Evolutionary conservation across 139 green algal genomes (phyloP).

Genomic region (Pseudopediastrum boryanum): DNA sequence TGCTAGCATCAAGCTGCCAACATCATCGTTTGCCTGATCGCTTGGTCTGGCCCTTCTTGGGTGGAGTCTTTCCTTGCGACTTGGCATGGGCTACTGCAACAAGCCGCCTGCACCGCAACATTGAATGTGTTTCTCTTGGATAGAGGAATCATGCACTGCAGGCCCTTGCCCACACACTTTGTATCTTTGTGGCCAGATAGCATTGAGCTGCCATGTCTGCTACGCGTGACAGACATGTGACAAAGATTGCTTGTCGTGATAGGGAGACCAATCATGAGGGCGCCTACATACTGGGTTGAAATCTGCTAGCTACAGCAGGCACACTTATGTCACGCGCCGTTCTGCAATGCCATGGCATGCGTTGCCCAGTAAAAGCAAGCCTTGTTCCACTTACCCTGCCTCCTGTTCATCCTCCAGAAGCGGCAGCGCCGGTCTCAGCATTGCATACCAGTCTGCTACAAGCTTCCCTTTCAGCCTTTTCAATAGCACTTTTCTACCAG

Average conservation of each 20-base stretch:
- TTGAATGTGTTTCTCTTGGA: background rate
- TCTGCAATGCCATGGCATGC: no score
- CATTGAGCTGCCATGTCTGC: background rate
- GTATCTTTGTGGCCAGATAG: background rate
- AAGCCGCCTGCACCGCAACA: background rate
- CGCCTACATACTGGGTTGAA: background rate
- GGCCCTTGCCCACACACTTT: background rate
- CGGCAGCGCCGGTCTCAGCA: constrained; percentile 3
- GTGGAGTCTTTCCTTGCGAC: constrained; percentile 15
- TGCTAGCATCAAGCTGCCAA: no score
- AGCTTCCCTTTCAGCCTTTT: constrained; percentile 6
- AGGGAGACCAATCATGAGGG: background rate
- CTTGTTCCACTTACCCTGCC: constrained; percentile 20
- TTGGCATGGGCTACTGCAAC: background rate
- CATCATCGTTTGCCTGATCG: constrained; percentile 13
- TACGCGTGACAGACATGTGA: background rate
- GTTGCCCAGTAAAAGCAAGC: background rate
- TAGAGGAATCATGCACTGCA: background rate
- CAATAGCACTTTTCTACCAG: constrained; percentile 22
- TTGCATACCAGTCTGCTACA: constrained; percentile 33
- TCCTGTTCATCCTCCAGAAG: constrained; percentile 28
- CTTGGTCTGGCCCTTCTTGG: constrained; percentile 41
- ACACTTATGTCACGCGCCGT: background rate
- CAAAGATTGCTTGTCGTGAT: background rate
- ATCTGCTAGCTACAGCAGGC: background rate